Evolutionary conservation across 169 alveolate genomes (phyloP), one percentile per base, ranked within the genome.

Genomic region (Plasmodium cynomolgi): DNA sequence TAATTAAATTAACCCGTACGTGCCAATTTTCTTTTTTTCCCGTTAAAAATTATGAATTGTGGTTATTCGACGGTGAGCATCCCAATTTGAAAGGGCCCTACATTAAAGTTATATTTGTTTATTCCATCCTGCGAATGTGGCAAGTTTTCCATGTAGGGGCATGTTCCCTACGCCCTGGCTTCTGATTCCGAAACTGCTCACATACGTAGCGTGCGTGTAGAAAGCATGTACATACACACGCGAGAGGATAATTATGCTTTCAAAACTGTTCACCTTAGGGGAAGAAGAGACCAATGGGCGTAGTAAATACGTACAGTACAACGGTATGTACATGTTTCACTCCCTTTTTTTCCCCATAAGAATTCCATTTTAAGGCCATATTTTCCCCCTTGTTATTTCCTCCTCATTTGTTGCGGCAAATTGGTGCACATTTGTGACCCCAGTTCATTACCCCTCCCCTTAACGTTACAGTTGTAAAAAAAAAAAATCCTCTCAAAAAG

Each of bases 401-500:
- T 11, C 37, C 37, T 23, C 77, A 8, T 68, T 29, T 68, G 31
- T 26, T 68, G 77, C n/a, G 34, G 11, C 77, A 68, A 20, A 20
- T 26, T 68, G n/a, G 77, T 68, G n/a, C 37, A 68, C 31, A 68
- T 68, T 23, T 68, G 15, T 68, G 39, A 29, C 77, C 77, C 77
- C 31, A 3, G 13, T 68, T 68, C n/a, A 6, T 68, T 20, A 23
- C 4, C 39, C 31, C 39, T 68, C 77, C 37, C 34, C n/a, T 23
- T 20, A 26, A 68, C 77, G 77, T 68, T 68, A 11, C 77, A 68
- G 77, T 68, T 68, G 77, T 29, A 68, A 68, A 68, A 68, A 68
- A 62, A 20, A 62, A 6, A 62, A 20, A 20, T n/a, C 3, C 33
- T 62, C 26, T 8, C 75, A 62, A 62, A 62, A 62, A n/a, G 29